Percentiles rank a stretch among this genome's conserved stretches.
phyloP scores from a whole-genome alignment of 2,329 filamentous ascomycete genomes.

The Phialocephala sp. region DNA sequence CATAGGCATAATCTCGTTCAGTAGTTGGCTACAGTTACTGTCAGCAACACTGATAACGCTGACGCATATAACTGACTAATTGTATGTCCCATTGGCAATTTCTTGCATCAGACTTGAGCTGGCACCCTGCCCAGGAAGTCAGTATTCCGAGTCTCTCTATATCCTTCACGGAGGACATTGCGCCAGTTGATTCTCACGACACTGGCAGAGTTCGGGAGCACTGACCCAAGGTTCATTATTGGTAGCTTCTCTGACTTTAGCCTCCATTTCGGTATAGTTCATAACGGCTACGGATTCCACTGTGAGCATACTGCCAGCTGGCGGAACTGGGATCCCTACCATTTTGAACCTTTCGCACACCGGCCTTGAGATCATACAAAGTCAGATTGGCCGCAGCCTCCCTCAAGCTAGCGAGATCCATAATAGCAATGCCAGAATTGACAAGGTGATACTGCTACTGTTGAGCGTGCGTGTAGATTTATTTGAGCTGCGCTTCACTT shows the following conservation, averaged over 20 bases:
- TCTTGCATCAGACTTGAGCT: slow-evolving; percentile 75
- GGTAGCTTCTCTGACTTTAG: slow-evolving; percentile 90
- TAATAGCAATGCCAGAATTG: slow-evolving; percentile 42
- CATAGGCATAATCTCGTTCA: slow-evolving; percentile 99
- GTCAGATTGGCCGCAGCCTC: slow-evolving; percentile 75
- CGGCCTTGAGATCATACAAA: slow-evolving; percentile 77
- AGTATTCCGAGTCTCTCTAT: slow-evolving; percentile 15
- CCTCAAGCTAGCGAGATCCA: slow-evolving; percentile 72
- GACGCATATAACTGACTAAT: slow-evolving; percentile 72
- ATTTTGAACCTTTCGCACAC: slow-evolving; percentile 79
- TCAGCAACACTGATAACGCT: slow-evolving; percentile 27
- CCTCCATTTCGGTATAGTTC: slow-evolving; percentile 80
- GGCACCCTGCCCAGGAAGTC: slow-evolving; percentile 27
- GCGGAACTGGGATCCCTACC: slow-evolving; percentile 53
- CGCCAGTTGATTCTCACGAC: not conserved
- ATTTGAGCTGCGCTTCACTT: slow-evolving; percentile 21
- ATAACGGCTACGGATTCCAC: slow-evolving; percentile 63
- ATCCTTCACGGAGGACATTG: not conserved
- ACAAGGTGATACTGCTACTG: not conserved
- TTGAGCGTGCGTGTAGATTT: slow-evolving; percentile 21
- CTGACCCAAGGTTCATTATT: slow-evolving; percentile 99
- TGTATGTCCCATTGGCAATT: slow-evolving; percentile 96
- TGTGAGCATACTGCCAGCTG: slow-evolving; percentile 39
- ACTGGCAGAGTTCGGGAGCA: not conserved
- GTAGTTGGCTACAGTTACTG: slow-evolving; percentile 72